These are phyloP conservation scores for Neofusicoccum sp. DNA, from an alignment of 2,329 filamentous ascomycete genomes.

Conservation along the genomic window DNA sequence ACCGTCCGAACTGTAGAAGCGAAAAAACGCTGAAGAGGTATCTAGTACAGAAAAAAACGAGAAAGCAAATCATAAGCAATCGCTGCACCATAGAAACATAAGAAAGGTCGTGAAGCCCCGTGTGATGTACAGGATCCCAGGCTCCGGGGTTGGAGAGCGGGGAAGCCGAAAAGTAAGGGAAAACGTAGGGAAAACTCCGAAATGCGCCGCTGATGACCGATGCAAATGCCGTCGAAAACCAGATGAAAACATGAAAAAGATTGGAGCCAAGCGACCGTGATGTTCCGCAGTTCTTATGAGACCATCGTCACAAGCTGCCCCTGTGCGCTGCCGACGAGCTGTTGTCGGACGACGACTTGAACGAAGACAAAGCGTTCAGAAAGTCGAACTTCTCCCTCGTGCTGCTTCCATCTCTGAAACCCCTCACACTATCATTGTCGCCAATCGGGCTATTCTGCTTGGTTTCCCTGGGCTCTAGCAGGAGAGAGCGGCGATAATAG, in stretches of 20 bases:
- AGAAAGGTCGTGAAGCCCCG: slow-evolving; percentile 11
- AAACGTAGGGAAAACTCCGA: neutral
- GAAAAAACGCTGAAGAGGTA: slow-evolving; percentile 18
- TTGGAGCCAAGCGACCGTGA: neutral
- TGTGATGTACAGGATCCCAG: neutral
- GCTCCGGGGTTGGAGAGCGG: neutral
- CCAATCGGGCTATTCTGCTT: slow-evolving; percentile 17
- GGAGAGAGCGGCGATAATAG: slow-evolving; percentile 80
- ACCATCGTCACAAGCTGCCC: slow-evolving; percentile 1
- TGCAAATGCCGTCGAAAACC: slow-evolving; percentile 1
- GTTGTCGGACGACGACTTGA: slow-evolving; percentile 16
- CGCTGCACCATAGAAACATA: slow-evolving; percentile 16
- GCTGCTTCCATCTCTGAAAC: slow-evolving; percentile 7
- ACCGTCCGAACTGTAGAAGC: slow-evolving; percentile 10
- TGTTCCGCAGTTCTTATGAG: neutral
- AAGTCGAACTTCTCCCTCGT: slow-evolving; percentile 19
- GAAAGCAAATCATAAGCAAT: slow-evolving; percentile 14
- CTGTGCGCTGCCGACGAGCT: neutral
- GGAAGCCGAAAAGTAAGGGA: neutral
- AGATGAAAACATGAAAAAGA: neutral
- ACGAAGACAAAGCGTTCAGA: slow-evolving; percentile 17
- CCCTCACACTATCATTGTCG: slow-evolving; percentile 5
- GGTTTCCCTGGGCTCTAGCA: slow-evolving; percentile 75
- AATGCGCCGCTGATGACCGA: slow-evolving; percentile 4
- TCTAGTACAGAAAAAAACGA: slow-evolving; percentile 15